Base-by-base conservation (phyloP, 768 basidiomycete species). In the Trametes punicea region DNA sequence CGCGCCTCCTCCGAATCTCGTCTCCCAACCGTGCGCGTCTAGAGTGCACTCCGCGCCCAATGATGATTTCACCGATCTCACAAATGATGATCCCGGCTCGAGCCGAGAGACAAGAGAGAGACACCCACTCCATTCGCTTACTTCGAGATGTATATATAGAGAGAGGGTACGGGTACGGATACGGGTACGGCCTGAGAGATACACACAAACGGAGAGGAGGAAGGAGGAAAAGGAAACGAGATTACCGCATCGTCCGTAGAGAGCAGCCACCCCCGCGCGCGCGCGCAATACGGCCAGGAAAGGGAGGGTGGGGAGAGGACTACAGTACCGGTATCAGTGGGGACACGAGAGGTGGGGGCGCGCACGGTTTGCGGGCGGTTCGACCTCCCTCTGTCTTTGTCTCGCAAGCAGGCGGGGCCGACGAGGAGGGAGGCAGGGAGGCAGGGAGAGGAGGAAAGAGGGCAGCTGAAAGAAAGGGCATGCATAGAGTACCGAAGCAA, bases 311-410 rank as follows among this genome's bases (percentile, higher is more conserved):
- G 41, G 7, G 41, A 10, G 41, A 36, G 39, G 56, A 62, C 54
- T 62, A 62, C 60, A 46, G 53, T 61, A 63, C 62, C 62, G 56
- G 62, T 63, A 63, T 63, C 62, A 49, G 39, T 11, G 39, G 38
- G 40, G 40, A 44, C 27, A 46, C 45, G 50, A n/a, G 39, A 31
- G 31, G 13, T 31, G 31, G 31, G 31, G 31, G 13, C 31, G 13
- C 31, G 31, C 13, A 13, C 13, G 31, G 7, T 6, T 31, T 13
- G 6, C 31, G 31, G 31, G 31, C 7, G 31, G 31, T 7, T 13
- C 31, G 31, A 31, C 8, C 7, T 31, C 31, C 13, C 31, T 1
- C 7, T 8, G 8, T 31, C 6, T 36, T 15, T n/a, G 34, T 30
- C 44, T 36, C 49, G 48, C 45, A 57, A 27, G 27, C 21, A 44